Percentiles rank a stretch among this genome's conserved stretches.
phyloP scores from a whole-genome alignment of 257 asterid genomes.

The Cordia subcordata region DNA sequence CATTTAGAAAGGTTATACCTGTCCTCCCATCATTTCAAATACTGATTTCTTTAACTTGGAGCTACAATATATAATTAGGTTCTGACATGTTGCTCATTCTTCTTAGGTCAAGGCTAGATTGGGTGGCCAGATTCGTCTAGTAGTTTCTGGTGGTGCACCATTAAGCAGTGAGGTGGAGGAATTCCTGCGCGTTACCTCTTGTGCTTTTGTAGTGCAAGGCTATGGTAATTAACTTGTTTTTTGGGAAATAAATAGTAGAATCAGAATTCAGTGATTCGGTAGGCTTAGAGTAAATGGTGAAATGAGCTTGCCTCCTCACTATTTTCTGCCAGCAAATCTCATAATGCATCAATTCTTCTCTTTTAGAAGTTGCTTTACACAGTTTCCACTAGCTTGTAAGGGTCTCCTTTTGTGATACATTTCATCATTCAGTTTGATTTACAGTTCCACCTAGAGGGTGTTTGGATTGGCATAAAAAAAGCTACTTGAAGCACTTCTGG shows the following conservation, averaged over 20 bases:
- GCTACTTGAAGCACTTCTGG: no score
- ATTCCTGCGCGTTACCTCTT: constrained; percentile 82
- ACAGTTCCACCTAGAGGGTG: no score
- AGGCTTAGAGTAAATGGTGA: no score
- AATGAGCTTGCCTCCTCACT: no score
- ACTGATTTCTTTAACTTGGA: not conserved
- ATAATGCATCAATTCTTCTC: no score
- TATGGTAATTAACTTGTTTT: constrained; percentile 48
- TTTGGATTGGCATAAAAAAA: no score
- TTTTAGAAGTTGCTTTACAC: no score
- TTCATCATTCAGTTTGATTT: no score
- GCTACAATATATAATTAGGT: not conserved
- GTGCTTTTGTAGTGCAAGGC: constrained; percentile 94
- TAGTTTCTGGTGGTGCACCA: constrained; percentile 97
- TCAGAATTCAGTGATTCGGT: not conserved
- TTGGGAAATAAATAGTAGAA: not conserved
- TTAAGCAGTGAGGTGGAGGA: constrained; percentile 87
- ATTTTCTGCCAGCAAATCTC: no score
- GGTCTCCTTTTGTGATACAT: no score
- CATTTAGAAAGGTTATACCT: constrained; percentile 75
- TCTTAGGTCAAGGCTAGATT: constrained; percentile 70
- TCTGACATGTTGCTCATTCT: constrained; percentile 12
- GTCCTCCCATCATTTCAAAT: constrained; percentile 1
- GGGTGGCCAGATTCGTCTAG: constrained; percentile 88
- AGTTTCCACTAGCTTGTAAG: no score